A percentile compares a stretch with the other conserved stretches of the same genome.
phyloP scores from a whole-genome alignment of 1,139 yeast genomes.

The Hanseniaspora uvarum region DNA sequence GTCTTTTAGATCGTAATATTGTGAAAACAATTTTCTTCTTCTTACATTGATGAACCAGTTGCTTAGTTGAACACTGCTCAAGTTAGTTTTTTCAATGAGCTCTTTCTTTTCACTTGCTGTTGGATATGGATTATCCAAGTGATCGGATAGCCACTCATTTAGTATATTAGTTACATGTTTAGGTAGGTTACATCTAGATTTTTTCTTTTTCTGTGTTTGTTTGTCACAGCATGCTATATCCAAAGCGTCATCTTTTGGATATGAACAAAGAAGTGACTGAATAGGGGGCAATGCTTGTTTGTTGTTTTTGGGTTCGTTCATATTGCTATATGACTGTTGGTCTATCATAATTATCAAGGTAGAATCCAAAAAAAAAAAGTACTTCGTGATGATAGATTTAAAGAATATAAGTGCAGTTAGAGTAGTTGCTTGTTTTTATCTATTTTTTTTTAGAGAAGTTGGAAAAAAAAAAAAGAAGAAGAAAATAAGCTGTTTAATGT shows the following conservation, averaged over 20 bases:
- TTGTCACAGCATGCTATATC: background rate
- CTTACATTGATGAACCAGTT: constrained; percentile 97
- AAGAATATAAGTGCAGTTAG: no score
- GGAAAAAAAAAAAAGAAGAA: no score
- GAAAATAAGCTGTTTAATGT: no score
- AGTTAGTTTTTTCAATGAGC: constrained; percentile 70
- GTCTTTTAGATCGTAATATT: constrained; percentile 29
- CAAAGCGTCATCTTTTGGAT: background rate
- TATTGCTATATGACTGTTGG: background rate
- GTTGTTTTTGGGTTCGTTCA: background rate
- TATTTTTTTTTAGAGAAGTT: no score
- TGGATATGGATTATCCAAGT: constrained; percentile 88
- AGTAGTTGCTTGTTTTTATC: no score
- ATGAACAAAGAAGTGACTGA: background rate
- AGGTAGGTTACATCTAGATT: constrained; percentile 69
- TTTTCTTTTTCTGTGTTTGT: constrained; percentile 19
- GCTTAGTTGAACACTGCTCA: constrained; percentile 80
- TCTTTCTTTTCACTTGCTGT: constrained; percentile 79
- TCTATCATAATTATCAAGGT: background rate
- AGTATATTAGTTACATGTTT: constrained; percentile 76
- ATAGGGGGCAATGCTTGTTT: background rate
- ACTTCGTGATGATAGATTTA: no score
- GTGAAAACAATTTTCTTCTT: constrained; percentile 55
- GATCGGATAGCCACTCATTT: constrained; percentile 74
- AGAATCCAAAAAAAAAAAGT: background rate